Conservation (phyloP, 2,329 filamentous ascomycete genomes). For the Pseudogymnoascus verrucosus region DNA sequence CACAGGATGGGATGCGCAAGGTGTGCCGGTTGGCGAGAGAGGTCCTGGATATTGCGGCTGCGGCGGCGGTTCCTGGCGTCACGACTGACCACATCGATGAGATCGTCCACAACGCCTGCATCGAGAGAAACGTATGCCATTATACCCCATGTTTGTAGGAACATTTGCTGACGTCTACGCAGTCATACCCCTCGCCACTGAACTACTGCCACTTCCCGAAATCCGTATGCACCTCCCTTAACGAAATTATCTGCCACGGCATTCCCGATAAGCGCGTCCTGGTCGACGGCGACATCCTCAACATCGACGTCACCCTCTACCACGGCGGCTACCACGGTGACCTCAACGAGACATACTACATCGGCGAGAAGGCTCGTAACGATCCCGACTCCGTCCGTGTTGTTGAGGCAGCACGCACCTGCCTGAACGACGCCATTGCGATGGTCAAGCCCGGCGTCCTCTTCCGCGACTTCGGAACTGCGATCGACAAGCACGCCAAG, state of each 20-base stretch:
- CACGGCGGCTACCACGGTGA: slow-evolving; percentile 94
- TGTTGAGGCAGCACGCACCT: slow-evolving; percentile 83
- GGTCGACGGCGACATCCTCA: slow-evolving; percentile 89
- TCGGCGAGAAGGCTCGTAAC: slow-evolving; percentile 76
- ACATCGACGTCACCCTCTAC: slow-evolving; percentile 92
- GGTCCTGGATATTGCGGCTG: slow-evolving; percentile 84
- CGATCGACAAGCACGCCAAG: slow-evolving; percentile 94
- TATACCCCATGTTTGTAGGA: neutral
- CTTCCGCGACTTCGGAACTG: slow-evolving; percentile 87
- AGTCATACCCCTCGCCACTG: slow-evolving; percentile 91
- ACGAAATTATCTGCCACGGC: slow-evolving; percentile 97
- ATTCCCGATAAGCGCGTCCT: slow-evolving; percentile 88
- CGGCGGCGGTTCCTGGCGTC: slow-evolving; percentile 77
- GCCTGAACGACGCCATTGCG: slow-evolving; percentile 82
- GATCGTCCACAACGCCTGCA: slow-evolving; percentile 86
- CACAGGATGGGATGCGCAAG: slow-evolving; percentile 81
- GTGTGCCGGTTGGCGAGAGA: slow-evolving; percentile 82
- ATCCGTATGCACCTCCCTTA: slow-evolving; percentile 91
- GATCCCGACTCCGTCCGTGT: slow-evolving; percentile 84
- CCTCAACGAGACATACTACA: slow-evolving; percentile 97
- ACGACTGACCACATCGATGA: slow-evolving; percentile 95
- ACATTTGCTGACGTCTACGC: slow-evolving; percentile 16
- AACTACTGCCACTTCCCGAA: slow-evolving; percentile 98
- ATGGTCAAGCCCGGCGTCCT: slow-evolving; percentile 87
- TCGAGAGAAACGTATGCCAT: slow-evolving; percentile 75